A percentile compares a stretch with the other conserved stretches of the same genome.
Conservation (phyloP, 257 asterid species). For the Scutellaria baicalensis region DNA sequence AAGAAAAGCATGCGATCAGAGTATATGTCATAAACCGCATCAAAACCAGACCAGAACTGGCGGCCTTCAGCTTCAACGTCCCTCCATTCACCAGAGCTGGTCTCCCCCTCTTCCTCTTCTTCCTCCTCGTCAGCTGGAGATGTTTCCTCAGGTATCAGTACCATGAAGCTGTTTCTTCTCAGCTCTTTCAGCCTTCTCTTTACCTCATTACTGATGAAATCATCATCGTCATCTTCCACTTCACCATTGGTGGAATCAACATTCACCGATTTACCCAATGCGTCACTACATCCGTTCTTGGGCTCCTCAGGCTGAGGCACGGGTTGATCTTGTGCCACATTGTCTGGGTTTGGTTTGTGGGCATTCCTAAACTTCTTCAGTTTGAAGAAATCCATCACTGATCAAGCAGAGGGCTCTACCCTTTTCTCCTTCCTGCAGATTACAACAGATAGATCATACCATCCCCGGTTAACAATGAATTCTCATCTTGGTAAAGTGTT, state of each 20-base stretch:
- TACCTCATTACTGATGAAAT: conserved; percentile 87
- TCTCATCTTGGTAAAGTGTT: not conserved
- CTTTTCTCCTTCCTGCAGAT: conserved; percentile 6
- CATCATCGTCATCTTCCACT: conserved; percentile 83
- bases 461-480: not conserved
- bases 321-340: conserved; percentile 36
- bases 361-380: conserved; percentile 57
- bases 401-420: not conserved
- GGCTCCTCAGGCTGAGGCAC: conserved; percentile 49
- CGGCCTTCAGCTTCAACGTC: conserved; percentile 80
- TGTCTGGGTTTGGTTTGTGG: conserved; percentile 39
- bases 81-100: conserved; percentile 77
- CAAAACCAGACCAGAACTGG: conserved; percentile 87
- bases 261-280: conserved; percentile 39
- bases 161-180: conserved; percentile 89
- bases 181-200: conserved; percentile 93
- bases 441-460: not conserved
- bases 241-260: conserved; percentile 52
- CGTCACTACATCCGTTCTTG: conserved; percentile 28
- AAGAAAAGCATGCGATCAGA: conserved; percentile 70
- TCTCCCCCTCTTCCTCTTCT: conserved; percentile 63
- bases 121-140: conserved; percentile 61
- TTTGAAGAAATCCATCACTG: conserved; percentile 68
- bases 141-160: conserved; percentile 83
- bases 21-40: conserved; percentile 77